Percentiles rank a stretch among this genome's conserved stretches.
Conservation (phyloP, 2,329 filamentous ascomycete genomes). For the Ophiostoma sp. region DNA sequence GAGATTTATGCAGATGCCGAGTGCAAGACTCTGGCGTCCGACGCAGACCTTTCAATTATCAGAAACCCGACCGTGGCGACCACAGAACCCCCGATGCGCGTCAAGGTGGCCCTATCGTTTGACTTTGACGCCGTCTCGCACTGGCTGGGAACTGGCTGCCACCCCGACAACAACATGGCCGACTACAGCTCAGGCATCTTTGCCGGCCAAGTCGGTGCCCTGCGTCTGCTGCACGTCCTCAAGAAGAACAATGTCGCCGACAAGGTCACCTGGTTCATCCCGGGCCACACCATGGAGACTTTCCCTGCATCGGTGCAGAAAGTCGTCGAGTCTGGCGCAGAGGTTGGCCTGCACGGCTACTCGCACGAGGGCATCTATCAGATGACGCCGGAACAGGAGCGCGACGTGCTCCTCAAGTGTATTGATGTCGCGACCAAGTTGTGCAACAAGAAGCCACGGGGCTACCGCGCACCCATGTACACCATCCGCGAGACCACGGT, state of each 20-base stretch:
- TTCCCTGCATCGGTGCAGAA: constrained; percentile 42
- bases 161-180: constrained; percentile 45
- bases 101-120: constrained; percentile 33
- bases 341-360: constrained; percentile 43
- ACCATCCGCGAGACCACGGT: constrained; percentile 39
- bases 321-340: constrained; percentile 43
- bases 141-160: constrained; percentile 48
- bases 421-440: constrained; percentile 30
- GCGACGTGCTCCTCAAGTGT: constrained; percentile 63
- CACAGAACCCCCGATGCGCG: background rate
- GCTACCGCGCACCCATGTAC: constrained; percentile 49
- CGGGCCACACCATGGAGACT: constrained; percentile 45
- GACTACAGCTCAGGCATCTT: constrained; percentile 46
- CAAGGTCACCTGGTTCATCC: constrained; percentile 54
- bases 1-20: constrained; percentile 6
- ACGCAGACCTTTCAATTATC: background rate
- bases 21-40: background rate
- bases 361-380: constrained; percentile 42
- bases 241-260: constrained; percentile 44
- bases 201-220: constrained; percentile 49
- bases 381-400: constrained; percentile 65
- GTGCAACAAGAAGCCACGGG: constrained; percentile 56
- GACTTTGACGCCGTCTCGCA: constrained; percentile 52
- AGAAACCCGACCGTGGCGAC: background rate
- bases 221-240: constrained; percentile 63